Base-by-base conservation (phyloP, 805 yeast genomes). In the Jamesozyma gamospora region DNA sequence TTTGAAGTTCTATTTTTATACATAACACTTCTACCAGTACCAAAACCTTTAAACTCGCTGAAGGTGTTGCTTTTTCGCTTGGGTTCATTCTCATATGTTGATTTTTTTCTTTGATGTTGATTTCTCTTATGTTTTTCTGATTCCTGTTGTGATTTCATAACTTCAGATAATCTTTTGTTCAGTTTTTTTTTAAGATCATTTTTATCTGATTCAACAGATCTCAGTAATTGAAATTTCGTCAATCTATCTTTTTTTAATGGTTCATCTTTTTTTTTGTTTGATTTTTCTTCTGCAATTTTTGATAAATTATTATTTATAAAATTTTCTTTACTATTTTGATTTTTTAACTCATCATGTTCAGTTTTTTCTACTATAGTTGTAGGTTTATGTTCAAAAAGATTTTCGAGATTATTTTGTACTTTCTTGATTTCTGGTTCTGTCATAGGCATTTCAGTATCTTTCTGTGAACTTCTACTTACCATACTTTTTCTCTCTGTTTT, bases 121-220 rank as follows among this genome's bases (percentile, higher is more conserved):
- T 52, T 55, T 28, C 44, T 50, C 32, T 51, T 49, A 24, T 51
- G 46, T 14, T 49, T 48, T 32, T 47, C 51, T 32, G 49, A 54
- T 35, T 56, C 55, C 37, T 56, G 59, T 42, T 58, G 63, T 21
- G 55, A 52, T 33, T 59, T 46, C 46, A 54, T 50, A 6, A 58
- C 60, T 26, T 53, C 61, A 17, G 60, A 53, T 27, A 58, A 39
- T 33, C 63, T 45, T 41, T 55, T 56, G 30, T 52, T 51, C 21
- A 58, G 34, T 43, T 56, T 58, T 31, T 51, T 43, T 32, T 56
- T 56, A 10, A 56, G 44, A 32, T 56, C 60, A 25, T 50, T 46
- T 32, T 51, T 53, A 28, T 49, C 51, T 11, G 53, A 38, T 15
- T 50, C 56, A 4, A 28, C 43, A 13, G 52, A 42, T 13, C 57